These are phyloP conservation scores for Candida sithepensis DNA, from an alignment of 805 yeast species.

Conservation along the genomic window DNA sequence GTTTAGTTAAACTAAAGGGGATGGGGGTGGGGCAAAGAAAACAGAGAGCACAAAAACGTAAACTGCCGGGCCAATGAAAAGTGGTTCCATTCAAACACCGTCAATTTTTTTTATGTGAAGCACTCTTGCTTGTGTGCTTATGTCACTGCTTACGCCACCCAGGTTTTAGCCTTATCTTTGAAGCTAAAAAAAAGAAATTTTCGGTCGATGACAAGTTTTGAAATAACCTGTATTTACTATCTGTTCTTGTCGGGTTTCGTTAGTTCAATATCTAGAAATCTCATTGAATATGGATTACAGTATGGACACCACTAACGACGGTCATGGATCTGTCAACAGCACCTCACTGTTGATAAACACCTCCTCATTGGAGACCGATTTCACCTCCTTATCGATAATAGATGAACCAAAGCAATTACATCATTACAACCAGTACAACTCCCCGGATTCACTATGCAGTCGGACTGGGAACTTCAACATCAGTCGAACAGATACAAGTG, in stretches of 20 bases:
- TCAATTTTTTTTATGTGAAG: not conserved
- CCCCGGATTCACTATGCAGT: conserved; percentile 11
- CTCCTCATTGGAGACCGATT: not conserved
- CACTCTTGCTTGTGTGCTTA: too few relatives aligned
- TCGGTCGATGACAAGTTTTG: too few relatives aligned
- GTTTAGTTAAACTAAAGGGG: too few relatives aligned
- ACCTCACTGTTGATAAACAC: not conserved
- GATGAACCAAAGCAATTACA: not conserved
- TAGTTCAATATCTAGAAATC: too few relatives aligned
- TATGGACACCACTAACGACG: not conserved
- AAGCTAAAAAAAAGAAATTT: too few relatives aligned
- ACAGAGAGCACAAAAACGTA: not conserved
- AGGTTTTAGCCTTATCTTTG: too few relatives aligned
- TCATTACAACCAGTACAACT: conserved; percentile 5
- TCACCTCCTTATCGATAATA: not conserved
- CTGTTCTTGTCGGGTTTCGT: too few relatives aligned
- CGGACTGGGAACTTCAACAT: not conserved
- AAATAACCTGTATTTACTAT: too few relatives aligned
- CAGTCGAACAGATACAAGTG: not conserved
- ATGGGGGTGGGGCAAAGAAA: not conserved
- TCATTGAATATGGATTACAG: not conserved
- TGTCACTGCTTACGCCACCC: too few relatives aligned
- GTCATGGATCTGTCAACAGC: not conserved
- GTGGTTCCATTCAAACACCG: conserved; percentile 3
- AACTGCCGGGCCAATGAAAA: not conserved